These are phyloP conservation scores for Vanrija pseudolonga DNA, from an alignment of 1,284 basidiomycete species.

Conservation along the genomic window DNA sequence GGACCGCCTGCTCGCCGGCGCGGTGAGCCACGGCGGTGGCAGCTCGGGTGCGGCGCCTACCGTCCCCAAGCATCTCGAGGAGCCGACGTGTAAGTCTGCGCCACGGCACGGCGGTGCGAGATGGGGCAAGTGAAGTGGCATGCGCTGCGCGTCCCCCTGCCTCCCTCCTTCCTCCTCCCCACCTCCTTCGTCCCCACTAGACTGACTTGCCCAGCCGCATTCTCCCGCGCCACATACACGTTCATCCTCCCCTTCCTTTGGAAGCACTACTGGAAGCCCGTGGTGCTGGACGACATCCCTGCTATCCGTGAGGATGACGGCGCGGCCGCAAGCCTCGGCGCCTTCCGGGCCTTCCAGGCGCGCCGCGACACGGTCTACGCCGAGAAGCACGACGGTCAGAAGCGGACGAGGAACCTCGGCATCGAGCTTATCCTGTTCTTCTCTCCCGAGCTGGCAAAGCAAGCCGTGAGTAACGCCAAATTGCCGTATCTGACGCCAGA, in stretches of 20 bases:
- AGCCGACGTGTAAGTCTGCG: slow-evolving; percentile 33
- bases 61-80: slow-evolving; percentile 33
- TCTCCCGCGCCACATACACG: slow-evolving; percentile 46
- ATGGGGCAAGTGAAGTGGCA: too few relatives aligned
- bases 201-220: slow-evolving; percentile 26
- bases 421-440: slow-evolving; percentile 37
- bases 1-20: slow-evolving; percentile 37
- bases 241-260: slow-evolving; percentile 50
- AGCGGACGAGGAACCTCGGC: slow-evolving; percentile 43
- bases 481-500: slow-evolving; percentile 17
- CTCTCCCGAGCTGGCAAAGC: slow-evolving; percentile 15
- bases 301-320: slow-evolving; percentile 54
- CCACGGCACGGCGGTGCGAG: too few relatives aligned
- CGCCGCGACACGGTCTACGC: slow-evolving; percentile 18
- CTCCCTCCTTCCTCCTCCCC: too few relatives aligned
- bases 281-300: slow-evolving; percentile 51
- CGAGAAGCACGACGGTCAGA: slow-evolving; percentile 20
- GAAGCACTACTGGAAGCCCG: slow-evolving; percentile 49
- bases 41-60: slow-evolving; percentile 12
- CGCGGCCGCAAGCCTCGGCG: slow-evolving; percentile 49
- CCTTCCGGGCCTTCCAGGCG: slow-evolving; percentile 44
- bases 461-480: slow-evolving; percentile 24
- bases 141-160: too few relatives aligned
- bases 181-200: neutral
- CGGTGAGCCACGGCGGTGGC: slow-evolving; percentile 34